phyloP scores from a whole-genome alignment of 345 rosid species.

The Gossypium anomalum region DNA sequence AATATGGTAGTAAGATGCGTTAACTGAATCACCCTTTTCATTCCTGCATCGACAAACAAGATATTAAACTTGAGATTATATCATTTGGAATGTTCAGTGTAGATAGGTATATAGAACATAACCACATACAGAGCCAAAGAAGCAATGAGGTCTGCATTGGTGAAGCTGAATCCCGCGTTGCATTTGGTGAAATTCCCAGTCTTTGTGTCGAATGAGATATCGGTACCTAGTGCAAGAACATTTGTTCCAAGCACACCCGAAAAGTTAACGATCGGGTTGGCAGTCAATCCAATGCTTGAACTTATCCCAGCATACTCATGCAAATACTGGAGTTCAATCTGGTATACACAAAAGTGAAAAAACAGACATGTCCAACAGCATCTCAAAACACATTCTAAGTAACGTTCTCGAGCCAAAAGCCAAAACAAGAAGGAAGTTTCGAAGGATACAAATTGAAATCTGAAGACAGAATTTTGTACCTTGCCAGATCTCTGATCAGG shows the following conservation, averaged over 20 bases:
- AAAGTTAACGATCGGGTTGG: conserved; percentile 70
- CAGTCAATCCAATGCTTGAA: conserved; percentile 80
- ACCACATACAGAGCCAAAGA: conserved; percentile 61
- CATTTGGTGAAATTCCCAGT: conserved; percentile 67
- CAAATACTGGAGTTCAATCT: conserved; percentile 87
- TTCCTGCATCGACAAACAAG: conserved; percentile 47
- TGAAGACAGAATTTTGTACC: conserved; percentile 33
- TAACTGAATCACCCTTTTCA: conserved; percentile 65
- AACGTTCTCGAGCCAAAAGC: not conserved
- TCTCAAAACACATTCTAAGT: not conserved
- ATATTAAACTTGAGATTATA: not conserved
- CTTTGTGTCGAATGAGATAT: conserved; percentile 76
- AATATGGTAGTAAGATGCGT: conserved; percentile 67
- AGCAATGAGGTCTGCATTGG: conserved; percentile 68
- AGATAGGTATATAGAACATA: not conserved
- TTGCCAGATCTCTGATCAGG: conserved; percentile 97
- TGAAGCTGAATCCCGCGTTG: conserved; percentile 74
- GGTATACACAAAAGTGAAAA: conserved; percentile 19
- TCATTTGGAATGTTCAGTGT: not conserved
- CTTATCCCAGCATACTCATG: conserved; percentile 80
- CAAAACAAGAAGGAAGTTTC: not conserved
- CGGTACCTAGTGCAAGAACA: conserved; percentile 61
- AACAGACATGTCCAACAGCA: not conserved
- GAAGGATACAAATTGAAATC: not conserved
- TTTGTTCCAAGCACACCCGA: conserved; percentile 75